phyloP scores from a whole-genome alignment of 2,329 filamentous ascomycete genomes.

The Zasmidium angulare region DNA sequence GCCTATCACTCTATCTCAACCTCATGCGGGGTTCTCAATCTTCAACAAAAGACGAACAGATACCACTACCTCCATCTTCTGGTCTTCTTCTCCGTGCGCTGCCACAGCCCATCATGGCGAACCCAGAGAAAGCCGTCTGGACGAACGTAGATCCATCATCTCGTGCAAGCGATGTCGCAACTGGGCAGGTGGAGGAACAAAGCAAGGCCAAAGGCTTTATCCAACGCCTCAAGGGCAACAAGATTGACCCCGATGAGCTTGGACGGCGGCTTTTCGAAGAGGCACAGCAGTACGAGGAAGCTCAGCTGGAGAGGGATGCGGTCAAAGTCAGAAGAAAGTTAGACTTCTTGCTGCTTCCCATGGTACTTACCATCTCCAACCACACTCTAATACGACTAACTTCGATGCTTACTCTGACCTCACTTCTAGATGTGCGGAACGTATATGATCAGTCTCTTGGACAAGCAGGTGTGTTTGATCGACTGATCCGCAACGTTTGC shows the following conservation, averaged over 20 bases:
- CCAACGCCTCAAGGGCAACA: conserved; percentile 1
- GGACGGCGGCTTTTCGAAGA: conserved; percentile 10
- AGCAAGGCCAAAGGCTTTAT: neutral
- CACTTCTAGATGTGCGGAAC: conserved; percentile 48
- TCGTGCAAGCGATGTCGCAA: neutral
- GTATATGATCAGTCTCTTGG: conserved; percentile 35
- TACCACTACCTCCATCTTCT: neutral
- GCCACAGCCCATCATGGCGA: neutral
- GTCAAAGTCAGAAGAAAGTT: conserved; percentile 45
- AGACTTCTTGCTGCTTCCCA: conserved; percentile 50
- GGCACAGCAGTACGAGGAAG: conserved; percentile 10
- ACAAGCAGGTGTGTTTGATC: too few species aligned
- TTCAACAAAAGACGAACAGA: neutral
- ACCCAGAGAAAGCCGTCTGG: neutral
- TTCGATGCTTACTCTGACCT: conserved; percentile 35
- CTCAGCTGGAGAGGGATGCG: conserved; percentile 43
- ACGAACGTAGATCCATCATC: neutral
- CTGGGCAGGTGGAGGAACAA: neutral
- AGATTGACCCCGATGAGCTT: conserved; percentile 11
- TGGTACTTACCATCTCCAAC: conserved; percentile 31
- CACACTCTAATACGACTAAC: neutral
- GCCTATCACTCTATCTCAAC: neutral
- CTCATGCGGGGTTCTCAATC: neutral
- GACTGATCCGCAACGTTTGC: too few species aligned
- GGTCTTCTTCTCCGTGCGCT: neutral